Evolutionary conservation across 192 early-diverging fungal genomes (phyloP).

Genomic region (Cladochytrium replicatum): DNA sequence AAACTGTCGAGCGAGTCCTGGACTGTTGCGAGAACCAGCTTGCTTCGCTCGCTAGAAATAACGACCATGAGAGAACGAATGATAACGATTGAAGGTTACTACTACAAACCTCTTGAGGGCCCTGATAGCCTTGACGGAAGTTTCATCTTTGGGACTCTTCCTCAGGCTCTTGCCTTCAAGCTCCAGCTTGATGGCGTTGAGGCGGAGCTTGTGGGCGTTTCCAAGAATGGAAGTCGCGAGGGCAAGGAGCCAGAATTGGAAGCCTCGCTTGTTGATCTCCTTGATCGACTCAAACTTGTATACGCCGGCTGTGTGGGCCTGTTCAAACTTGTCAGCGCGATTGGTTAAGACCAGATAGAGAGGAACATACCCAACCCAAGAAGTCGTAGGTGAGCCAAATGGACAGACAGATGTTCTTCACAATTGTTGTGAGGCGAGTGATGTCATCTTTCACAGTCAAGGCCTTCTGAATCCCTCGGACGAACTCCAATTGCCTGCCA

Average conservation of each 20-base stretch:
- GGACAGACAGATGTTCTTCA: slow-evolving; percentile 49
- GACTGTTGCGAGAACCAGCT: slow-evolving; percentile 32
- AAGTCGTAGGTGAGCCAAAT: slow-evolving; percentile 54
- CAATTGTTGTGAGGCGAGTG: slow-evolving; percentile 34
- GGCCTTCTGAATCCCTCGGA: slow-evolving; percentile 45
- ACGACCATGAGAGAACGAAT: neutral
- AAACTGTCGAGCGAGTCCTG: slow-evolving; percentile 63
- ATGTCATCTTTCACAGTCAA: slow-evolving; percentile 48
- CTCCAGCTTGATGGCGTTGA: slow-evolving; percentile 36
- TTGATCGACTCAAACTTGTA: slow-evolving; percentile 57
- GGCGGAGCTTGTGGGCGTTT: slow-evolving; percentile 55
- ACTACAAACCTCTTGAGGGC: slow-evolving; percentile 5
- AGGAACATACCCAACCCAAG: slow-evolving; percentile 47
- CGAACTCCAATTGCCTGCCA: slow-evolving; percentile 60
- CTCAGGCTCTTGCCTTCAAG: slow-evolving; percentile 18
- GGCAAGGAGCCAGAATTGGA: slow-evolving; percentile 59
- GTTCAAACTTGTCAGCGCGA: neutral
- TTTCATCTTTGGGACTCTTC: slow-evolving; percentile 18
- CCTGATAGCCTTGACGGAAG: slow-evolving; percentile 16
- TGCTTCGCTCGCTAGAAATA: slow-evolving; percentile 40
- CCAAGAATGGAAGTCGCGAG: slow-evolving; percentile 50
- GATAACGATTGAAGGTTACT: neutral
- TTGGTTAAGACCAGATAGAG: neutral
- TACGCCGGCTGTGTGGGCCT: slow-evolving; percentile 50
- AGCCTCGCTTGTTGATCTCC: slow-evolving; percentile 43